Conservation (phyloP, 768 basidiomycete species). For the Amanita inopinata region DNA sequence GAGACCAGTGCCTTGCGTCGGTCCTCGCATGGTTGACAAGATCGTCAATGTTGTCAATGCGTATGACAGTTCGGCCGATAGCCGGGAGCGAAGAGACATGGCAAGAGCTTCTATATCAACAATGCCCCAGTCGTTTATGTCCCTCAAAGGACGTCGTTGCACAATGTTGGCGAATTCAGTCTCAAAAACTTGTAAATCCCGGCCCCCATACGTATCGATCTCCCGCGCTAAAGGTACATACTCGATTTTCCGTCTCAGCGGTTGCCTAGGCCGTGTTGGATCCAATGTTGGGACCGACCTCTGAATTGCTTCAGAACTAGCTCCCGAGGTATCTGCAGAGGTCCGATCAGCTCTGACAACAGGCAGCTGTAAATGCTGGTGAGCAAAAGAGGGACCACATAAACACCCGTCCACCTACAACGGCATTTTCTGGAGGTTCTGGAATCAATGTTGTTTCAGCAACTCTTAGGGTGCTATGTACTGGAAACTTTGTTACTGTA, state of each 20-base stretch:
- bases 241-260: constrained; percentile 74
- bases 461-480: no score
- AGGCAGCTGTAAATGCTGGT: constrained; percentile 2
- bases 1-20: constrained; percentile 57
- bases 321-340: constrained; percentile 17
- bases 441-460: constrained; percentile 13
- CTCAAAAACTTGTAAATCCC: constrained; percentile 62
- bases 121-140: constrained; percentile 78
- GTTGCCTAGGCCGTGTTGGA: constrained; percentile 32
- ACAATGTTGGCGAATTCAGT: constrained; percentile 42
- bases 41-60: constrained; percentile 81
- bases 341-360: background rate
- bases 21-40: constrained; percentile 68
- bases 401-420: constrained; percentile 26
- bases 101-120: constrained; percentile 89
- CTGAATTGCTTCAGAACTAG: constrained; percentile 17
- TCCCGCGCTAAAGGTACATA: constrained; percentile 78
- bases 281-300: constrained; percentile 20
- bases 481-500: constrained; percentile 14
- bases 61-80: constrained; percentile 80
- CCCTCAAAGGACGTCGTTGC: constrained; percentile 52
- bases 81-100: constrained; percentile 84
- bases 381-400: constrained; percentile 10
- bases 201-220: constrained; percentile 68
- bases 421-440: constrained; percentile 38